Base-by-base conservation (phyloP, 345 rosid species). In the Carallia pectinifolia region DNA sequence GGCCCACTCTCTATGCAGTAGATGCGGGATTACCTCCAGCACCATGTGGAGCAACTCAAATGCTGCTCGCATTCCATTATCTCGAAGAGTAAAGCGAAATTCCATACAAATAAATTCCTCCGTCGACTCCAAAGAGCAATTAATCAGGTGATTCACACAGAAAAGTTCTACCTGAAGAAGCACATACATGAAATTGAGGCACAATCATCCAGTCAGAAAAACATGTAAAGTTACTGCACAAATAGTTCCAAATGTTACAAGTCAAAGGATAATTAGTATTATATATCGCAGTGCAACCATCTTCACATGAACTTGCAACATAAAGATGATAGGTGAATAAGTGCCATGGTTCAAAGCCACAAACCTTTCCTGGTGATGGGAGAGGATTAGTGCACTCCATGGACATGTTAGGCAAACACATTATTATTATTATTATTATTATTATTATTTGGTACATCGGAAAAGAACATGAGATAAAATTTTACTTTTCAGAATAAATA, bases 1-100 rank as follows among this genome's bases (percentile, higher is more conserved):
- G 37, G 44, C 16, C 34, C 8, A 65, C 37, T n/a, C 19, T 68
- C 23, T 12, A 33, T 59, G 55, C 63, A 56, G 33, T 68, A 61
- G 30, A 68, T 36, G 61, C 44, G 23, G 52, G 47, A 62, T 53
- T 87, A 94, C 98, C 98, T 92, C 98, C 67, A 96, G 98, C 78
- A 96, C 99, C 98, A 96, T 96, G 77, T 96, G 99, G 70, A 96
- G 99, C 67, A 96, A 78, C 84, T 96, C 96, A 85, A 96, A 96
- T 78, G 98, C 98, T 62, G 98, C 99, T 67, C 73, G 84, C 99
- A 96, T 96, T 60, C 99, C 99, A 79, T 92, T 89, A 81, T 96
- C 99, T 75, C 98, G 90, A 30, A 92, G 77, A 74, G 98, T 96
- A 77, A 92, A 96, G 58, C 98, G 98, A 71, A 92, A 92, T 79